Evolutionary conservation across 2,329 filamentous ascomycete genomes (phyloP).

Genomic region (Verticillium nubilum): DNA sequence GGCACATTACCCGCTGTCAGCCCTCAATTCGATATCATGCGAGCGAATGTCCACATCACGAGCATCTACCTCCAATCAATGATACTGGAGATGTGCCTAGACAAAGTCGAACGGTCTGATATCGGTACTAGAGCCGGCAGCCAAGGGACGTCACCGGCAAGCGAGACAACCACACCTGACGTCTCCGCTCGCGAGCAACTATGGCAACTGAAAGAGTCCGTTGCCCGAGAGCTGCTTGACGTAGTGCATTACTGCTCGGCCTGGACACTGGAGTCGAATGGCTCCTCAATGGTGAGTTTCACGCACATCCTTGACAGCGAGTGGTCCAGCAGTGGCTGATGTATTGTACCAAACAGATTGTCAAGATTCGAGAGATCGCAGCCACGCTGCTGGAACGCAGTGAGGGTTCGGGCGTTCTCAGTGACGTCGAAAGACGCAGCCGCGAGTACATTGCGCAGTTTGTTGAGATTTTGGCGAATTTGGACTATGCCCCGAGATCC

Average conservation of each 20-base stretch:
- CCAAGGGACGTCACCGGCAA: neutral
- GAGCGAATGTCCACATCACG: conserved; percentile 18
- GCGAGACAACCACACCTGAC: neutral
- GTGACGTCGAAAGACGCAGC: conserved; percentile 2
- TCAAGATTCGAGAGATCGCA: conserved; percentile 19
- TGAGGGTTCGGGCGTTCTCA: neutral
- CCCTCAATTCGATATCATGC: conserved; percentile 16
- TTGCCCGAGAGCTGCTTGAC: conserved; percentile 10
- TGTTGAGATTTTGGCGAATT: conserved; percentile 1
- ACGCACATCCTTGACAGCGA: neutral
- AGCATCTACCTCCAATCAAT: conserved; percentile 17
- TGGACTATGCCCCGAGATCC: conserved; percentile 1
- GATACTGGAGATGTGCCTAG: conserved; percentile 14
- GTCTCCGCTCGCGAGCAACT: neutral
- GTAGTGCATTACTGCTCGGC: conserved; percentile 10
- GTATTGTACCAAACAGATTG: neutral
- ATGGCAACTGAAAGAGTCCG: conserved; percentile 5
- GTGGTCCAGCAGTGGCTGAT: neutral
- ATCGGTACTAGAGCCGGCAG: neutral
- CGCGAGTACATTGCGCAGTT: conserved; percentile 2
- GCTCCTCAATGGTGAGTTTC: conserved; percentile 11
- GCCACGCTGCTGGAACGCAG: conserved; percentile 14
- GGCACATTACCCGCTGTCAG: neutral
- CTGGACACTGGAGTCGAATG: conserved; percentile 15
- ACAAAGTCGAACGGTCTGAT: neutral